Evolutionary conservation across 108 stramenopile species (phyloP).

Genomic region (Aurantiochytrium sp.): DNA sequence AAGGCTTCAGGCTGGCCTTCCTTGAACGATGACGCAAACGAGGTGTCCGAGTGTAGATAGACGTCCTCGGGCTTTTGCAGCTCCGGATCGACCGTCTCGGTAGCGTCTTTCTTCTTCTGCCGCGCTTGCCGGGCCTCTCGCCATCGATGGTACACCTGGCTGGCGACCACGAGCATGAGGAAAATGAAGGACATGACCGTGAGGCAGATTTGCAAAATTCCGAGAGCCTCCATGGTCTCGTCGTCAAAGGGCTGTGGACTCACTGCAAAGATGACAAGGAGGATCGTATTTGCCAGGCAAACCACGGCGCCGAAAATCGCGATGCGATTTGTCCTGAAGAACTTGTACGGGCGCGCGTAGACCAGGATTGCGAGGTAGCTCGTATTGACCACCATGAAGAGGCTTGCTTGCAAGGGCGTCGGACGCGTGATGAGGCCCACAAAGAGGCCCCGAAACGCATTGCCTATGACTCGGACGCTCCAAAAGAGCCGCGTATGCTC

Average conservation of each 20-base stretch:
- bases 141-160: neutral
- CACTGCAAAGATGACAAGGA: neutral
- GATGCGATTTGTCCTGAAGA: neutral
- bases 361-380: neutral
- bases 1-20: too few species aligned
- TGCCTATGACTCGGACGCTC: neutral
- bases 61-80: too few species aligned
- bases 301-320: neutral
- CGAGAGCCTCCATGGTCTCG: neutral
- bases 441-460: neutral
- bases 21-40: too few species aligned
- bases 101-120: too few species aligned
- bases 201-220: neutral
- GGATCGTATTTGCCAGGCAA: neutral
- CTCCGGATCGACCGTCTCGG: too few species aligned
- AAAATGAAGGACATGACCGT: neutral
- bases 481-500: neutral
- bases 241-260: neutral
- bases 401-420: neutral
- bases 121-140: neutral
- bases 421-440: neutral
- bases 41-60: too few species aligned
- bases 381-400: neutral
- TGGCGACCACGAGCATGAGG: neutral
- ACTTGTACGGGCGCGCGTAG: neutral